phyloP scores from a whole-genome alignment of 306 rosid genomes.

The Quercus ilex region DNA sequence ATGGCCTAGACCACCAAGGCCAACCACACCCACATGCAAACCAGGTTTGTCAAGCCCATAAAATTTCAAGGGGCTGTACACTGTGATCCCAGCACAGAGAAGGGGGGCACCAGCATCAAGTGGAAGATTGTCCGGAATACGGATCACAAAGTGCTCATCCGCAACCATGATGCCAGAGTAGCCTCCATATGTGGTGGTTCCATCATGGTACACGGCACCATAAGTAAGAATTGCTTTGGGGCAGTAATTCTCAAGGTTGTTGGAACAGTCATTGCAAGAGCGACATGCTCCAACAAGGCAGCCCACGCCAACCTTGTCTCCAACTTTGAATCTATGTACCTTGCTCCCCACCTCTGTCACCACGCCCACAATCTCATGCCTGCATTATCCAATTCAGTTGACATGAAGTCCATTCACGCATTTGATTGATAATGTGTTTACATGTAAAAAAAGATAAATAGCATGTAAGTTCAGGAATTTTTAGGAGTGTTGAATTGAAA shows the following conservation, averaged over 20 bases:
- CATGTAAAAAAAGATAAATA: too few relatives aligned
- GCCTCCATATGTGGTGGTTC: constrained; percentile 20
- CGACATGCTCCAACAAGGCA: constrained; percentile 17
- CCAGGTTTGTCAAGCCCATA: constrained; percentile 29
- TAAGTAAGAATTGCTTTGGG: constrained; percentile 13
- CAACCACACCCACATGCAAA: constrained; percentile 21
- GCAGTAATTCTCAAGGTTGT: constrained; percentile 24
- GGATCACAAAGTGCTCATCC: constrained; percentile 19
- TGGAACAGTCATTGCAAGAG: constrained; percentile 11
- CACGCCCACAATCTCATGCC: constrained; percentile 19
- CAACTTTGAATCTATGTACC: constrained; percentile 16
- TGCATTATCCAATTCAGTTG: not conserved
- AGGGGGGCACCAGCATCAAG: constrained; percentile 15
- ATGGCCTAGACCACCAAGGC: constrained; percentile 30
- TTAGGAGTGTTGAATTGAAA: too few relatives aligned
- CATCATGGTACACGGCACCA: not conserved
- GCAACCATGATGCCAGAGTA: constrained; percentile 25
- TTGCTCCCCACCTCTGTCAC: constrained; percentile 21
- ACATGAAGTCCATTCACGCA: not conserved
- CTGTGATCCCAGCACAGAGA: constrained; percentile 26
- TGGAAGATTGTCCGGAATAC: constrained; percentile 17
- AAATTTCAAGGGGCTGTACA: constrained; percentile 24
- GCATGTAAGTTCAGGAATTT: too few relatives aligned
- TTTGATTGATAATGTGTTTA: too few relatives aligned
- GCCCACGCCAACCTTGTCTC: constrained; percentile 29